Evolutionary conservation across 1,284 basidiomycete species (phyloP), one percentile per base, ranked within the genome.

Genomic region (Trichosporon inkin): DNA sequence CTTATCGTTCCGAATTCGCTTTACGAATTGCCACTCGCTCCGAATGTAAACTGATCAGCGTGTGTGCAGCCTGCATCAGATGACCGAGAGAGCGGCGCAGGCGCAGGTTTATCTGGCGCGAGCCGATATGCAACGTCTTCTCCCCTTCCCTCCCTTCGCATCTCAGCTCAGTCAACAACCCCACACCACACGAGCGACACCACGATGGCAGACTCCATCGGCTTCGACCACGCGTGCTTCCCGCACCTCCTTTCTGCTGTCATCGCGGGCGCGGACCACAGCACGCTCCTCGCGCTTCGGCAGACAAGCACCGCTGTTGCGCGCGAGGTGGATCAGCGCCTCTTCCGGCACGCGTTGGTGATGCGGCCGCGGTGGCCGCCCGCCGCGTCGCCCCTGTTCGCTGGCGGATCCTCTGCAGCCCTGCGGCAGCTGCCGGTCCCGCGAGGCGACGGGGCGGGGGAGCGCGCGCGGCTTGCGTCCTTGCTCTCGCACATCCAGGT

Each of bases 1-100:
- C 41, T 47, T 47, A 47, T 47, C 41, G 41, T 47, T 47, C 41
- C 41, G 41, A 47, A 47, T 47, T 47, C 13, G 2, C 41, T 47
- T 47, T 47, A 47, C 41, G 41, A 47, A 47, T 47, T 24, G 20
- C 41, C 22, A 47, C 22, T 24, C 20, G 22, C 20, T 5, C 40
- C 2, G 41, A 41, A 41, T 10, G 19, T 47, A 8, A n/a, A 14
- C 4, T 40, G 38, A 8, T 20, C 19, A n/a, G n/a, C n/a, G n/a
- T n/a, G n/a, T 11, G 19, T 16, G 10, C 38, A 19, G 7, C 6
- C 11, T 19, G n/a, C 13, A 38, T 38, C 41, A 47, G 7, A 24
- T 47, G 41, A 47, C 41, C 41, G 11, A 19, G 5, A 10, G 4
- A n/a, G n/a, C n/a, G n/a, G n/a, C n/a, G n/a, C n/a, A n/a, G n/a